Base-by-base conservation (phyloP, 2,329 filamentous ascomycete genomes). In the Furcasterigmium sp. region DNA sequence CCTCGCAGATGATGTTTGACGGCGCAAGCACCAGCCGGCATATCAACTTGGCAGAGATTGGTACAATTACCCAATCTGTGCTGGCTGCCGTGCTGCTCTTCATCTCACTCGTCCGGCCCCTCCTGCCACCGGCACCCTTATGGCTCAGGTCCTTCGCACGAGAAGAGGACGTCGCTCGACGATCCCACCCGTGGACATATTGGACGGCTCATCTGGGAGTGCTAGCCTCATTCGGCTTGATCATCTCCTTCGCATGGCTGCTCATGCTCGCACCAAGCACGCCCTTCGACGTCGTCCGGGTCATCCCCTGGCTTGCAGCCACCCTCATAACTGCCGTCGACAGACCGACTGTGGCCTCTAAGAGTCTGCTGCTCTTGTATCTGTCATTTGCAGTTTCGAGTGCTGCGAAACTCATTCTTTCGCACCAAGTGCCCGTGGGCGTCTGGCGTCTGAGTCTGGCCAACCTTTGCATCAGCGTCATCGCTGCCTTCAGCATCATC, bases 121-220 rank as follows among this genome's bases (percentile, higher is more conserved):
- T 66, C 6, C 46, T 53, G 3, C 55, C 56, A 4, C 46, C 49
- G 3, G 54, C 64, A 2, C 69, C 71, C 0, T 56, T 53, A 35
- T 74, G 69, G 68, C 53, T 63, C 13, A 60, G 57, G 9, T 63
- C 65, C 2, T 75, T 75, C 46, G 70, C 71, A 3, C 54, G 59
- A 8, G 70, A 75, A 49, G 47, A 53, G 2, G 48, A 44, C 2
- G 26, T 42, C 0, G 20, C 32, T 9, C 53, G 34, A 18, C 42
- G 5, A 30, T 46, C 53, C 19, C 63, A 50, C 35, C 42, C 48
- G 10, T 72, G 66, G 68, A 65, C 59, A 1, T 48, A 59, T 32
- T 71, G 66, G 64, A 67, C 65, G 2, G 42, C 63, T 4, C 52
- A 54, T 14, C 58, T 75, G 2, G 44, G 57, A 19, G 18, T 56